Evolutionary conservation across 768 basidiomycete species (phyloP).

Genomic region (Phaeolepiota aurea): DNA sequence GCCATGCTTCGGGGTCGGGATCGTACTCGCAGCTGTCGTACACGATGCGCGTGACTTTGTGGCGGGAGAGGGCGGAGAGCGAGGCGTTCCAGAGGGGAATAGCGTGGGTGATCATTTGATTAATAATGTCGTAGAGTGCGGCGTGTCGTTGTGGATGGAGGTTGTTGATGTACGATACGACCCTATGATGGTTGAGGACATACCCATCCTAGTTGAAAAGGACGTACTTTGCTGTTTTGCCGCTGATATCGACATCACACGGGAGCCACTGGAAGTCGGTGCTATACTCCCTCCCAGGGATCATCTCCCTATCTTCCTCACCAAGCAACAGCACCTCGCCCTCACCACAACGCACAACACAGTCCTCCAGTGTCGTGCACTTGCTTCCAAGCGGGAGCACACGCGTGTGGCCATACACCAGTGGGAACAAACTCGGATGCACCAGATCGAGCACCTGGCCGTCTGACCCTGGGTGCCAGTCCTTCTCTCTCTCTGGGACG

Average conservation of each 20-base stretch:
- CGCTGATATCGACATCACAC: constrained; percentile 4
- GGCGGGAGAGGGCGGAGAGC: background rate
- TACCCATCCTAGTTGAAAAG: background rate
- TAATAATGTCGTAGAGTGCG: constrained; percentile 13
- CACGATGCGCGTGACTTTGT: background rate
- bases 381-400: constrained; percentile 4
- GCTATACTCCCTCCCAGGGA: too few species aligned
- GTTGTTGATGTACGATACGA: constrained; percentile 26
- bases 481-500: constrained; percentile 20
- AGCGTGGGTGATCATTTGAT: constrained; percentile 13
- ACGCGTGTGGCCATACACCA: constrained; percentile 17
- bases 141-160: constrained; percentile 15
- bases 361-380: constrained; percentile 7
- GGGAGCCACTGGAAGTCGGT: constrained; percentile 9
- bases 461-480: constrained; percentile 35
- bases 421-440: background rate
- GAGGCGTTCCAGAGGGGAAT: constrained; percentile 18
- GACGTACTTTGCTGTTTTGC: constrained; percentile 9
- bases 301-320: background rate
- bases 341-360: constrained; percentile 6
- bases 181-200: constrained; percentile 3
- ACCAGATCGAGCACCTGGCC: constrained; percentile 8
- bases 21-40: constrained; percentile 7
- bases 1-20: constrained; percentile 4
- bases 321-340: constrained; percentile 1